Conservation (phyloP, 129 eudicot species). For the Helianthus annuus region DNA sequence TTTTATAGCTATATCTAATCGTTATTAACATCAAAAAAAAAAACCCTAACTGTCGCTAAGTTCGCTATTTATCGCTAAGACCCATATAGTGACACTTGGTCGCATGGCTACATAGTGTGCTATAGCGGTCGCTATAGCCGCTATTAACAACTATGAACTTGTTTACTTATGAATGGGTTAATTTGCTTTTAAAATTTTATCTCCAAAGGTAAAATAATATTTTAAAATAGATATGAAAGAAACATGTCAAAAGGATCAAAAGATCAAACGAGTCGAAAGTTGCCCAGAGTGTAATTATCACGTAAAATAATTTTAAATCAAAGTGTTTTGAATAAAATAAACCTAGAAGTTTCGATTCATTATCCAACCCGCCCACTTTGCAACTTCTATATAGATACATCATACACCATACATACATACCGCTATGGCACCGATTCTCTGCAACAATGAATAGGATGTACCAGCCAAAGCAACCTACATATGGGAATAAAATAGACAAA, state of each 20-base stretch:
- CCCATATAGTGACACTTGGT: no score
- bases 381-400: slow-evolving; percentile 18
- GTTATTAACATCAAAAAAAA: no score
- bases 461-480: slow-evolving; percentile 80
- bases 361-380: not conserved
- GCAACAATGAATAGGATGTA: slow-evolving; percentile 74
- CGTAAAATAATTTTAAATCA: not conserved
- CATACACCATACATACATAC: slow-evolving; percentile 29
- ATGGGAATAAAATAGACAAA: slow-evolving; percentile 17
- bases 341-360: not conserved
- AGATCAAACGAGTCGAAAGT: not conserved
- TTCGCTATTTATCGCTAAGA: no score
- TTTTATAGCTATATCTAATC: no score
- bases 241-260: not conserved
- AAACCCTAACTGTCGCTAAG: no score
- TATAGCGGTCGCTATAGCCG: no score
- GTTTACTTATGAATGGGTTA: not conserved
- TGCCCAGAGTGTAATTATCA: not conserved
- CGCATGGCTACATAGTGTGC: no score
- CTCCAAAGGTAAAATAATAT: not conserved
- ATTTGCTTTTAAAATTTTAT: not conserved
- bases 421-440: slow-evolving; percentile 80
- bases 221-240: not conserved
- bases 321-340: not conserved
- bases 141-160: no score